Conservation (phyloP, 192 early-diverging fungal species). For the Coemansia biformis region DNA sequence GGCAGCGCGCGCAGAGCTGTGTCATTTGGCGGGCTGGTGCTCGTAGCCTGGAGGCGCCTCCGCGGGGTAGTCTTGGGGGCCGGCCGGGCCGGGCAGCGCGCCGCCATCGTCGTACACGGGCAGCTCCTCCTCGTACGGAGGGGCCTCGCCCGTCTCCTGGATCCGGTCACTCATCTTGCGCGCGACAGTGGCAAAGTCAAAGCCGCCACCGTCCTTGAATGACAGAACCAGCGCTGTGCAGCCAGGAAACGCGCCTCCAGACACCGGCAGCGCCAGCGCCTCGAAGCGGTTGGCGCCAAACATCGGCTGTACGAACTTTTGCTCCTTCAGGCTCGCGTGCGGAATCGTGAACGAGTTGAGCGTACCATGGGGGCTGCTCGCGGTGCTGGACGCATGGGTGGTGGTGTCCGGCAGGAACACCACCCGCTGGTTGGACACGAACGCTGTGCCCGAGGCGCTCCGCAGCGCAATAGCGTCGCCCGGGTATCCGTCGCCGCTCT, state of each 20-base stretch:
- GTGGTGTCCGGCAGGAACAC: constrained; percentile 28
- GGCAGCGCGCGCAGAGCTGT: too few relatives aligned
- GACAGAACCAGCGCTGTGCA: constrained; percentile 16
- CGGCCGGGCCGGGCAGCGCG: neutral
- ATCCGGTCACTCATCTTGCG: constrained; percentile 35
- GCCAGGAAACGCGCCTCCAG: constrained; percentile 12
- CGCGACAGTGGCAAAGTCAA: constrained; percentile 39
- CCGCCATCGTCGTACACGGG: constrained; percentile 28
- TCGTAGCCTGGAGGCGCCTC: constrained; percentile 44
- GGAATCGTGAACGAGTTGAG: constrained; percentile 40
- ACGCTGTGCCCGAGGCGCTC: constrained; percentile 33
- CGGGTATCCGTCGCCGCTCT: constrained; percentile 28
- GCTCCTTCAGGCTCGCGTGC: constrained; percentile 20
- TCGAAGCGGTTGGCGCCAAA: constrained; percentile 43
- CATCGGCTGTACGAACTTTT: constrained; percentile 31
- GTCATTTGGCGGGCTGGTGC: constrained; percentile 4
- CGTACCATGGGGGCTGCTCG: neutral
- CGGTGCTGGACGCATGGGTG: constrained; percentile 24
- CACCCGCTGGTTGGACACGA: constrained; percentile 46
- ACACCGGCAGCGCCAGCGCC: constrained; percentile 15
- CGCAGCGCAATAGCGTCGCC: constrained; percentile 15
- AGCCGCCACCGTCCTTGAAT: constrained; percentile 47
- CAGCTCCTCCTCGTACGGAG: constrained; percentile 37
- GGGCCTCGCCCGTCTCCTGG: constrained; percentile 28
- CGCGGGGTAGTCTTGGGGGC: constrained; percentile 14